Percentiles rank a stretch among this genome's conserved stretches.
Conservation (phyloP, 352 stramenopile species). For the Elongisporangium anandrum region DNA sequence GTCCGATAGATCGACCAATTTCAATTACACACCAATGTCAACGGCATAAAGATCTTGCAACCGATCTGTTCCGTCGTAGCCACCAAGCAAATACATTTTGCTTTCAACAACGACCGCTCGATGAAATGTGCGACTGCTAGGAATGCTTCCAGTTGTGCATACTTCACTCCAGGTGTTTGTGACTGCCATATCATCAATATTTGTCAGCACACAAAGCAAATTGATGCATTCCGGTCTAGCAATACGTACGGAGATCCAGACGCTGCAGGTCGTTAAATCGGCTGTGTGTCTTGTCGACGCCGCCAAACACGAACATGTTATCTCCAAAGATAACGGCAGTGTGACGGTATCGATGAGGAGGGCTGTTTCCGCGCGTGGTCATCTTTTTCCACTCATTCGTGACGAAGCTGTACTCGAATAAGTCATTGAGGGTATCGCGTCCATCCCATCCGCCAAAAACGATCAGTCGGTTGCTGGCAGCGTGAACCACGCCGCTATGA, state of each 20-base stretch:
- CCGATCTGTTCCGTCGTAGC: constrained; percentile 81
- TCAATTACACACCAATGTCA: constrained; percentile 41
- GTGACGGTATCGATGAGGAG: constrained; percentile 81
- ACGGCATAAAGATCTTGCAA: constrained; percentile 85
- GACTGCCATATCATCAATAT: constrained; percentile 13
- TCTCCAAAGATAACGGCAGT: constrained; percentile 79
- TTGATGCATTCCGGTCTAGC: neutral
- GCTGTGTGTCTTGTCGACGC: constrained; percentile 87
- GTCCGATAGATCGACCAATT: neutral
- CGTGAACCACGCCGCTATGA: constrained; percentile 78
- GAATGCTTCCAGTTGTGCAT: constrained; percentile 74
- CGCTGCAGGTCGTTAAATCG: constrained; percentile 85
- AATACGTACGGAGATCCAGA: constrained; percentile 45
- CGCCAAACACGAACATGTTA: constrained; percentile 88
- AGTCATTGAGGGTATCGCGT: constrained; percentile 78
- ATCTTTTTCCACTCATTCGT: constrained; percentile 70
- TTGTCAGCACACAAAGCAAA: neutral
- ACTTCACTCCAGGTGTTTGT: constrained; percentile 86
- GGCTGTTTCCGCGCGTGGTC: constrained; percentile 42
- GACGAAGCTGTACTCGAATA: constrained; percentile 75
- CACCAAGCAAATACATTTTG: constrained; percentile 85
- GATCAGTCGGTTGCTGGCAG: constrained; percentile 60
- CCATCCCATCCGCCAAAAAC: constrained; percentile 87
- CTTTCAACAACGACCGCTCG: constrained; percentile 70
- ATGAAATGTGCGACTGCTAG: constrained; percentile 85